Base-by-base conservation (phyloP, 257 asterid genomes). In the Lycium barbarum region DNA sequence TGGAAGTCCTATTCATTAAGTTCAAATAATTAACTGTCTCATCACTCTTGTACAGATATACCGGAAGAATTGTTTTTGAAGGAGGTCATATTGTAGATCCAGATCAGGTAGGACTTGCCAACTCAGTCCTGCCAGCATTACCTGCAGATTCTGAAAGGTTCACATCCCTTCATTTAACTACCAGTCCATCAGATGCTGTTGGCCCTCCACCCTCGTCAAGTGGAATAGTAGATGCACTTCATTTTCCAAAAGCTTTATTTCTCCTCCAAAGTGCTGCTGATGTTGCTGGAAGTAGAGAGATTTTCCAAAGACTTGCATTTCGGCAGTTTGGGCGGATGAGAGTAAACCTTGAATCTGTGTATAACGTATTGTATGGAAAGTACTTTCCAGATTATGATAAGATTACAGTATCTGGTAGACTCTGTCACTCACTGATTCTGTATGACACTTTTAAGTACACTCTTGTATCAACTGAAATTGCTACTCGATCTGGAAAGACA, bases 41-140 rank as follows among this genome's bases (percentile, higher is more conserved):
- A 33, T 78, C 53, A 79, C 82, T 57, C 22, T 86, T 87, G 58
- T 35, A 78, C 93, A 97, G 99, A 86, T 88, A 86, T 84, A 87
- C 33, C 72, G 91, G 98, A 91, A 94, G 98, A 89, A 90, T 94
- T 85, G 94, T 91, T 59, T 94, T 94, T 67, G 99, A 97, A 94
- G 99, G 99, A 87, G 97, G 97, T 86, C 98, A 95, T 81, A 90
- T 97, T 74, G 98, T 95, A 72, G 98, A 97, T 90, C 98, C 98
- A 3, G 98, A 95, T 85, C 97, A 92, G 99, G 99, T 97, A 89
- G 99, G 98, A 67, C 96, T 97, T 87, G 96, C 98, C 67, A 95
- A 97, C 83, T 92, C 96, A 67, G 94, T 93, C 72, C 90, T 97
- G 85, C 97, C 99, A 74, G 91, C 90, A 83, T 83, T 90, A 83